Base-by-base conservation (phyloP, 2,329 filamentous ascomycete species). In the Lithohypha guttulata region DNA sequence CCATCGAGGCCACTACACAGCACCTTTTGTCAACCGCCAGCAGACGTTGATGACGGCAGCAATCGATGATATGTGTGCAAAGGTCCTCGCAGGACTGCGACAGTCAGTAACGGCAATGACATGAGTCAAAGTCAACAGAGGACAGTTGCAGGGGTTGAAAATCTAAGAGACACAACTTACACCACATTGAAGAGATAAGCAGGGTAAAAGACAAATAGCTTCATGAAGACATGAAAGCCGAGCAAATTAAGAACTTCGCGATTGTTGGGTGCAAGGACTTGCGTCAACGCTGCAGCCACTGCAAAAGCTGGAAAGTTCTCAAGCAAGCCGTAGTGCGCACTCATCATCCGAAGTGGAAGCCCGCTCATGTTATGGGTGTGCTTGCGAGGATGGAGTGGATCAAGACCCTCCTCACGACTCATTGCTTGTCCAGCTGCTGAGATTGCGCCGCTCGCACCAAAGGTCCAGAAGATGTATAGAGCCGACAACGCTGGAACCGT, bases 221-320 rank as follows among this genome's bases (percentile, higher is more conserved):
- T 43, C 14, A 19, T 26, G n/a, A 45, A 14, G 17, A 45, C 41
- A 37, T 45, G 34, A 6, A 40, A 32, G 9, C 43, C 41, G 19
- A 45, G 27, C 41, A 43, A 39, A 34, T 40, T 45, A 10, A 41
- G 20, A 8, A 45, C 17, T 29, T 31, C 20, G 11, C n/a, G 18
- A 37, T 38, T 34, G 7, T 17, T 31, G 4, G 41, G 34, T 19
- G 43, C 34, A 13, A 45, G 17, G 3, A 34, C 20, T 25, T 42
- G 39, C 14, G 34, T 26, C 34, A 42, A 28, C 14, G 35, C 41
- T 13, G 43, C 43, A 7, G 43, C 41, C 11, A 45, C 9, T 2
- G 41, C 43, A 25, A 35, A 45, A n/a, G 26, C 34, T 22, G 43
- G 22, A 34, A 45, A 45, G 10, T 43, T 40, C 36, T 45, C 43